A percentile compares a stretch with the other conserved stretches of the same genome.
These are phyloP conservation scores for Podospora pseudoanserina DNA, from an alignment of 495 filamentous ascomycete species.

Conservation along the genomic window DNA sequence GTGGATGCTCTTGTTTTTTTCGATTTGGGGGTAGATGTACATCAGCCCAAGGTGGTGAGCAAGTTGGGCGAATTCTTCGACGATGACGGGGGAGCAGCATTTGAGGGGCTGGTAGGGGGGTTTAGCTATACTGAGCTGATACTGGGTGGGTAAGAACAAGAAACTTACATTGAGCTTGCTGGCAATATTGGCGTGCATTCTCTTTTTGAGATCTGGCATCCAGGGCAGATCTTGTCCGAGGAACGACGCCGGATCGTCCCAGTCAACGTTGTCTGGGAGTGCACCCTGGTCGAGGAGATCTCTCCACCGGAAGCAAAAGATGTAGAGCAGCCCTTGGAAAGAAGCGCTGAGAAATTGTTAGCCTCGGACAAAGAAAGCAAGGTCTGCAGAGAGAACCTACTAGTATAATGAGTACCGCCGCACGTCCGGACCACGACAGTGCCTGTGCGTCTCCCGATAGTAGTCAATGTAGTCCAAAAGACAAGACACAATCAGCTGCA, in stretches of 20 bases:
- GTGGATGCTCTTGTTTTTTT: conserved; percentile 81
- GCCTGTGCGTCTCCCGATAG: conserved; percentile 54
- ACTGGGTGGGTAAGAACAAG: neutral
- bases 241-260: conserved; percentile 54
- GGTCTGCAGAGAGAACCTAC: conserved; percentile 13
- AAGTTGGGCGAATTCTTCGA: conserved; percentile 83
- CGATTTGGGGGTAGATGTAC: conserved; percentile 81
- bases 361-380: neutral
- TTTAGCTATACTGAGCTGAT: neutral
- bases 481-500: conserved; percentile 72
- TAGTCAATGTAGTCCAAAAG: conserved; percentile 69
- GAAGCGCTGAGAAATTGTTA: conserved; percentile 18
- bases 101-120: conserved; percentile 62
- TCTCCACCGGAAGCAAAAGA: conserved; percentile 98
- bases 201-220: conserved; percentile 66
- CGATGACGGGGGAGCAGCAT: conserved; percentile 89
- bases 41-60: conserved; percentile 78
- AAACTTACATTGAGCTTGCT: conserved; percentile 67
- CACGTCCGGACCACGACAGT: conserved; percentile 78
- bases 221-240: conserved; percentile 65
- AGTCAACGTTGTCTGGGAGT: conserved; percentile 44
- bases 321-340: conserved; percentile 40
- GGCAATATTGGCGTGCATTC: conserved; percentile 69
- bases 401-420: conserved; percentile 82
- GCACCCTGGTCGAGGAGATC: conserved; percentile 64